Evolutionary conservation across 495 filamentous ascomycete species (phyloP), one percentile per base, ranked within the genome.

Genomic region (Pyrenula massariospora): DNA sequence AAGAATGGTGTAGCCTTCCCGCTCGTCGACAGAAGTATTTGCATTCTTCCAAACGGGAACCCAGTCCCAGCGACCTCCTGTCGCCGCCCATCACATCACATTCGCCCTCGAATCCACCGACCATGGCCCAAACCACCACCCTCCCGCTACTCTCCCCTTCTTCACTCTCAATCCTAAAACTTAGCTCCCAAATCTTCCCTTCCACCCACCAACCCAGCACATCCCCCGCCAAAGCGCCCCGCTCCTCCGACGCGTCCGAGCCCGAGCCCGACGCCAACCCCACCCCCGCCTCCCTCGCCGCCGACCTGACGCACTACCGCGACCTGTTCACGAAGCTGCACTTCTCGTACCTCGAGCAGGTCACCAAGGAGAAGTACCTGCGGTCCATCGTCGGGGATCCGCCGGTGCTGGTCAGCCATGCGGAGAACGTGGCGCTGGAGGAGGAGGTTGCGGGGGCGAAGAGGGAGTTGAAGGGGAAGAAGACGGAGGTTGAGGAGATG

Each of bases 241-340:
- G 31, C 31, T 5, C 31, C 31, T 42, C 31, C 31, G 31, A 42
- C 31, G 31, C 31, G 15, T 42, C 31, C 31, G 5, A 5, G 8
- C 15, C 31, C 5, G 5, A 5, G 8, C 31, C 31, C 31, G 31
- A 42, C 31, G 84, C 87, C 53, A 79, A 82, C 53, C 80, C 84
- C 0, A 88, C 85, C 15, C 87, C 89, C 0, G 81, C 84, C 10
- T 85, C 82, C 12, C 77, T 96, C 3, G 85, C 90, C 59, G 88
- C 88, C 24, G 91, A 95, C 67, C 74, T 96, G n/a, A 74, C 79
- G 54, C 91, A 96, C 68, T 95, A 96, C 70, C 87, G 86, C 62
- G 93, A 96, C 72, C 81, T 97, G 24, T 97, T 96, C 70, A 86
- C 89, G 48, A 96, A 96, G 71, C 80, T 98, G 24, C 89, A 91